Base-by-base conservation (phyloP, 2,329 filamentous ascomycete species). In the Penicillium italicum region DNA sequence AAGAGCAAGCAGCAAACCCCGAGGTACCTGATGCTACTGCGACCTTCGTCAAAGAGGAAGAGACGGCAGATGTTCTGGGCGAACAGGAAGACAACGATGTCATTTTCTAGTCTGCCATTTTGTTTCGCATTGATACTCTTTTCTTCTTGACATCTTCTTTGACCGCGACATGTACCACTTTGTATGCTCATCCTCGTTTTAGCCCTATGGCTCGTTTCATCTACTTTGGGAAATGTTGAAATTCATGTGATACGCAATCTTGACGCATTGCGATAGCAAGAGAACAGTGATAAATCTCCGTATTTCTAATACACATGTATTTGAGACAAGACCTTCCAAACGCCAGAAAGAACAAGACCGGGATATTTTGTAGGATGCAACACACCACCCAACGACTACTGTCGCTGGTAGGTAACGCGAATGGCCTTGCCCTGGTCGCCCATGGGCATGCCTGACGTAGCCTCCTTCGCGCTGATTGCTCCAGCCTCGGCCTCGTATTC, bases 361-460 rank as follows among this genome's bases (percentile, higher is more conserved):
- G 45, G 40, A 61, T 60, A 56, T 63, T 60, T 62, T 54, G 53
- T 52, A 52, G 40, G 52, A 59, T 45, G 28, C 55, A 50, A 50
- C 41, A 56, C 30, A 43, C 46, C 56, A 53, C 44, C 37, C 44
- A 60, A 60, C 57, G 46, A 59, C 51, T 56, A 64, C 79, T 96
- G 90, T 69, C 92, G 83, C 78, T 97, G 94, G 81, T 96, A 99
- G 14, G 94, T 97, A 62, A 99, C 92, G 78, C 94, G 95, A 74
- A 99, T 90, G 8, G 85, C 80, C 76, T 91, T 90, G 63, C 83
- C 83, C 43, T 85, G 85, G 18, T 85, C 85, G 50, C 87, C 89
- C 64, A 99, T 78, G 24, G 84, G 80, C 85, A 94, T 92, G 22
- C 91, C 91, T 12, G 90, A 88, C 31, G 91, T 96, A 61, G 88